A percentile compares a stretch with the other conserved stretches of the same genome.
These are phyloP conservation scores for Coemansia sp. DNA, from an alignment of 371 early-diverging fungal genomes.

Conservation along the genomic window DNA sequence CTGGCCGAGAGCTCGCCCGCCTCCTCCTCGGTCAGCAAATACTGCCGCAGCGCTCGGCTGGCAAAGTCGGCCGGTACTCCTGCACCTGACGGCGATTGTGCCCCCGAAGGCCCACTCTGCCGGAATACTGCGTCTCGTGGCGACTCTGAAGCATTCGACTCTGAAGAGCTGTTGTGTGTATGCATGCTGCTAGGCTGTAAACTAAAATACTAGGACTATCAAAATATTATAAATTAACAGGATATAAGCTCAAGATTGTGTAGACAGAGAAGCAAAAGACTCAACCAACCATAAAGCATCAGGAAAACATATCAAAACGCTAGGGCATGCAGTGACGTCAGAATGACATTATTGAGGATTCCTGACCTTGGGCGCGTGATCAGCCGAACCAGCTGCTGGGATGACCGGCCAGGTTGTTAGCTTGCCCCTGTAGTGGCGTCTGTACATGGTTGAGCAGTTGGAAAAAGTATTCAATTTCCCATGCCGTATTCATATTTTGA, in stretches of 20 bases:
- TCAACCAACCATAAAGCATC: background rate
- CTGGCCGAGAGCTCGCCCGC: constrained; percentile 10
- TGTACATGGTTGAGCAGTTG: too few species aligned
- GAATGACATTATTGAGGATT: background rate
- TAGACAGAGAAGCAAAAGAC: background rate
- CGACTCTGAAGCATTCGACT: background rate
- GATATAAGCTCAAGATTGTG: background rate
- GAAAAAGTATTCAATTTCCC: too few species aligned
- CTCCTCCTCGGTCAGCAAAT: constrained; percentile 31
- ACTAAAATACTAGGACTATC: background rate
- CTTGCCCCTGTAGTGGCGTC: too few species aligned
- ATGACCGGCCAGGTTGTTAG: background rate
- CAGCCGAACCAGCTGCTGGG: background rate
- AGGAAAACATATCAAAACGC: background rate
- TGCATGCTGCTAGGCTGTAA: background rate
- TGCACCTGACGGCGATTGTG: background rate
- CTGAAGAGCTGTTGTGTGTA: background rate
- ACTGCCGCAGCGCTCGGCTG: constrained; percentile 24
- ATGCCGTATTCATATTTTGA: too few species aligned
- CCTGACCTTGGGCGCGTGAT: constrained; percentile 2
- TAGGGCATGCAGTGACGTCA: constrained; percentile 4
- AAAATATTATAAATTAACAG: background rate
- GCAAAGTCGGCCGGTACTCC: constrained; percentile 19
- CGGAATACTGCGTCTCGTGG: background rate
- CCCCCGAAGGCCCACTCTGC: background rate